Evolutionary conservation across 2,329 filamentous ascomycete species (phyloP).

Genomic region (Tolypocladium paradoxum): DNA sequence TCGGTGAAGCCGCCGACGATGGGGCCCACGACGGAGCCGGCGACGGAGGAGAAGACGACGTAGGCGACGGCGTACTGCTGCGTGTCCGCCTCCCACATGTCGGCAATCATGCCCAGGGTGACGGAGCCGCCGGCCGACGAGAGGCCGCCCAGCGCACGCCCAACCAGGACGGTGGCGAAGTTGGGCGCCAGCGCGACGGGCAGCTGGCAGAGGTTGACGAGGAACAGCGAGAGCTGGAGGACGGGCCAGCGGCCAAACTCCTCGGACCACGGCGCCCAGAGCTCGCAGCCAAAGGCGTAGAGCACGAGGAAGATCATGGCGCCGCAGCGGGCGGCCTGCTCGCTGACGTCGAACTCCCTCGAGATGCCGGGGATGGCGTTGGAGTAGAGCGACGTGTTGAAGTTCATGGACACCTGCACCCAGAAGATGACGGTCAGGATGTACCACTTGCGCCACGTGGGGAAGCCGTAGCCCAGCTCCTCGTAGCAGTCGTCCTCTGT

Average conservation of each 20-base stretch:
- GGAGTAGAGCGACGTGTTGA: constrained; percentile 65
- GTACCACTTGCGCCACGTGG: constrained; percentile 56
- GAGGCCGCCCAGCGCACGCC: constrained; percentile 59
- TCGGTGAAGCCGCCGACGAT: constrained; percentile 72
- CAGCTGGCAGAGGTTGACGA: constrained; percentile 70
- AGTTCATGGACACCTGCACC: constrained; percentile 69
- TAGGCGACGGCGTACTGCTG: constrained; percentile 70
- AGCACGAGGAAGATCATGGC: constrained; percentile 69
- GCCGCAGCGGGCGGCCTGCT: constrained; percentile 59
- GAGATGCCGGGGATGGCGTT: constrained; percentile 57
- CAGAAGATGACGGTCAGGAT: constrained; percentile 64
- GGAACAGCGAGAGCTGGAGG: constrained; percentile 58
- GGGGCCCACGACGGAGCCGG: constrained; percentile 64
- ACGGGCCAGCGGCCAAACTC: constrained; percentile 70
- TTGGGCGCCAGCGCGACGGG: constrained; percentile 64
- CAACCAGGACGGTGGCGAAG: constrained; percentile 58
- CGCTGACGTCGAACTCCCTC: constrained; percentile 56
- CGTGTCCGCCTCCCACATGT: constrained; percentile 58
- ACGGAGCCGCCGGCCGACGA: constrained; percentile 64
- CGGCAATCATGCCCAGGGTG: constrained; percentile 64
- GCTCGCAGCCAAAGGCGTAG: constrained; percentile 78
- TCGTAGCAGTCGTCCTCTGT: constrained; percentile 52
- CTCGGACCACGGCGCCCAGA: constrained; percentile 83
- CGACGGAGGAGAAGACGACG: constrained; percentile 70
- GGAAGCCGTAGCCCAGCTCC: constrained; percentile 53